A percentile compares a stretch with the other conserved stretches of the same genome.
These are phyloP conservation scores for Tricholoma sp. DNA, from an alignment of 768 basidiomycete genomes.

Conservation along the genomic window DNA sequence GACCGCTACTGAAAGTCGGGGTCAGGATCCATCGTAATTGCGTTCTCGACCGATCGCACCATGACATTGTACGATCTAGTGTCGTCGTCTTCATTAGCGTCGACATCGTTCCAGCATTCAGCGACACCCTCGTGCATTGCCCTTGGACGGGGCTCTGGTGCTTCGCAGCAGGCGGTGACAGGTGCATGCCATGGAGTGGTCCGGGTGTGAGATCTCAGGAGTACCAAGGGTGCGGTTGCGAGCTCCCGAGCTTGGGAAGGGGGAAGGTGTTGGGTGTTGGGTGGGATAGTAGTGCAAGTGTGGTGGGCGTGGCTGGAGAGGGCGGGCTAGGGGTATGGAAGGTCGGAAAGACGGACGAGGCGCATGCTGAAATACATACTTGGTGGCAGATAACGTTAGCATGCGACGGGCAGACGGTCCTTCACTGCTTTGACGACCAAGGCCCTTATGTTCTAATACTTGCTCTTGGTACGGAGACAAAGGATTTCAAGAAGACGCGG, in stretches of 20 bases:
- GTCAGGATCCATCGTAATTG: slow-evolving; percentile 46
- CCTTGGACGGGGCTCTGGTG: slow-evolving; percentile 11
- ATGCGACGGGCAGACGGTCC: too few relatives aligned
- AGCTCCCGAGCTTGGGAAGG: slow-evolving; percentile 59
- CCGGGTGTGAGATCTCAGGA: slow-evolving; percentile 71
- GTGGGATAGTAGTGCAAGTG: slow-evolving; percentile 41
- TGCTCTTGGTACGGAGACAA: too few relatives aligned
- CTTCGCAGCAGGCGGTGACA: slow-evolving; percentile 52
- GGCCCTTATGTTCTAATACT: too few relatives aligned
- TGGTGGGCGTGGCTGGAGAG: slow-evolving; percentile 59
- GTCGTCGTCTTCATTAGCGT: too few relatives aligned
- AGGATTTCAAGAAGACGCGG: too few relatives aligned
- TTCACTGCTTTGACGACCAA: too few relatives aligned
- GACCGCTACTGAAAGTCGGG: slow-evolving; percentile 54
- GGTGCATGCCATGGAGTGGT: slow-evolving; percentile 78
- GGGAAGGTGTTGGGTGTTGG: slow-evolving; percentile 55
- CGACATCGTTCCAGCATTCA: too few relatives aligned
- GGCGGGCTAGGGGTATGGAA: slow-evolving; percentile 64
- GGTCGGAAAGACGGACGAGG: slow-evolving; percentile 26
- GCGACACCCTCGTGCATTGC: slow-evolving; percentile 65
- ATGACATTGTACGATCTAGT: too few relatives aligned
- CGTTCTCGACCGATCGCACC: slow-evolving; percentile 74
- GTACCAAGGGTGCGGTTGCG: too few relatives aligned
- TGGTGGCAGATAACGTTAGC: too few relatives aligned
- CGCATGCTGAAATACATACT: too few relatives aligned